Evolutionary conservation across 495 filamentous ascomycete species (phyloP).

Genomic region (Trichoderma gamsii): DNA sequence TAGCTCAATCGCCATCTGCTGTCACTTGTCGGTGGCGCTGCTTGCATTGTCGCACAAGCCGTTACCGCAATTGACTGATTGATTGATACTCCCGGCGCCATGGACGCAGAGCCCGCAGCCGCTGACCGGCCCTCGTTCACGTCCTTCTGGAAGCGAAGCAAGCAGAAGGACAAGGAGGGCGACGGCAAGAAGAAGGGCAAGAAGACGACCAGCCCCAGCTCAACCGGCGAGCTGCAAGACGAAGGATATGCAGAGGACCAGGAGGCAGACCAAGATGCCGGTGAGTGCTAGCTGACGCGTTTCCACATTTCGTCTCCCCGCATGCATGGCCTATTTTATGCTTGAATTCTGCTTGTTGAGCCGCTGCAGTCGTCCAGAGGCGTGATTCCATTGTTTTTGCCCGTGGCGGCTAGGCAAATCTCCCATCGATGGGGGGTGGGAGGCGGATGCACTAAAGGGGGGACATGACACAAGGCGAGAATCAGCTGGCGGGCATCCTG

Average conservation of each 20-base stretch:
- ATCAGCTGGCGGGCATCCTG: too few species aligned
- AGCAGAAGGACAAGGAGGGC: not conserved
- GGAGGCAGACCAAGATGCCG: not conserved
- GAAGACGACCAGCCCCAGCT: not conserved
- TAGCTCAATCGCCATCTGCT: not conserved
- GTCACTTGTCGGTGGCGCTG: not conserved
- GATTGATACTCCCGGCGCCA: not conserved
- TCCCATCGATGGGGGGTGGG: not conserved
- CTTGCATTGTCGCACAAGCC: not conserved
- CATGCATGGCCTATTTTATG: not conserved
- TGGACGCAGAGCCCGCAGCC: not conserved
- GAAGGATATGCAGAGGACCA: not conserved
- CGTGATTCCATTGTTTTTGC: not conserved
- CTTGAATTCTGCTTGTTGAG: not conserved
- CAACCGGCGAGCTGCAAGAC: not conserved
- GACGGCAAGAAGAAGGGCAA: slow-evolving; percentile 6
- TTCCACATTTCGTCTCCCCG: not conserved
- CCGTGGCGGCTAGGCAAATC: too few species aligned
- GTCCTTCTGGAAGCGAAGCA: slow-evolving; percentile 10
- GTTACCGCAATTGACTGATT: not conserved
- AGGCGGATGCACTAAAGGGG: not conserved
- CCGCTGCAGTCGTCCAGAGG: not conserved
- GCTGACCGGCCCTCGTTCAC: slow-evolving; percentile 10
- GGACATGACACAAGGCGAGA: too few species aligned
- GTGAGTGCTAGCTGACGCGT: not conserved